Conservation (phyloP, 768 basidiomycete genomes). For the Kwoniella pini region DNA sequence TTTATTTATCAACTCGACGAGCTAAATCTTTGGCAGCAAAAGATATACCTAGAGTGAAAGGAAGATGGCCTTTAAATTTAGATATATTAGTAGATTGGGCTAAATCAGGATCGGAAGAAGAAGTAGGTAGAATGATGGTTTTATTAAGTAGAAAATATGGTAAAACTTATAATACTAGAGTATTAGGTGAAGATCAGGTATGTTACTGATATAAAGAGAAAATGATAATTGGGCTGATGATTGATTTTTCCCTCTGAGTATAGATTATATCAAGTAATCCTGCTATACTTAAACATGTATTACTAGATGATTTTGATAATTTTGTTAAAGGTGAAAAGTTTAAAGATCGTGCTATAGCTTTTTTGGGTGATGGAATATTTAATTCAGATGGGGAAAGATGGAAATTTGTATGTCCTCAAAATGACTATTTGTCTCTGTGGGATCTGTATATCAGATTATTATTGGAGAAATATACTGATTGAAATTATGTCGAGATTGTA, state of each 20-base stretch:
- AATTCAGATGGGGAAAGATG: slow-evolving; percentile 48
- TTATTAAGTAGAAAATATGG: slow-evolving; percentile 33
- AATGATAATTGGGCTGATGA: no score
- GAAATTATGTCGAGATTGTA: slow-evolving; percentile 7
- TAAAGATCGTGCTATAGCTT: slow-evolving; percentile 37
- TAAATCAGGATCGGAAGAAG: slow-evolving; percentile 41
- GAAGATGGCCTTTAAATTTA: slow-evolving; percentile 45
- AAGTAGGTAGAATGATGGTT: slow-evolving; percentile 49
- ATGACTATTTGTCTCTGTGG: no score
- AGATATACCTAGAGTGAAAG: slow-evolving; percentile 32
- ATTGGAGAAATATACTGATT: no score
- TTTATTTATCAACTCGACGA: neutral
- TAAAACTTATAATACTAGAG: slow-evolving; percentile 46
- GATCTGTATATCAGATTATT: no score
- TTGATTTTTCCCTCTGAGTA: no score
- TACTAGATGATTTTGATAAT: slow-evolving; percentile 39
- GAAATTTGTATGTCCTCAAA: slow-evolving; percentile 49
- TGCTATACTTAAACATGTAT: slow-evolving; percentile 38
- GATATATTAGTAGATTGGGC: slow-evolving; percentile 47
- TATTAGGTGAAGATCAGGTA: slow-evolving; percentile 50
- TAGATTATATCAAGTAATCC: slow-evolving; percentile 45
- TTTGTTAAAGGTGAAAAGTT: slow-evolving; percentile 50
- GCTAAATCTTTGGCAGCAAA: slow-evolving; percentile 24
- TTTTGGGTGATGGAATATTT: slow-evolving; percentile 55
- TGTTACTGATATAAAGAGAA: no score